Evolutionary conservation across 1,284 basidiomycete species (phyloP), one percentile per base, ranked within the genome.

Genomic region (Ustanciosporium gigantosporum): DNA sequence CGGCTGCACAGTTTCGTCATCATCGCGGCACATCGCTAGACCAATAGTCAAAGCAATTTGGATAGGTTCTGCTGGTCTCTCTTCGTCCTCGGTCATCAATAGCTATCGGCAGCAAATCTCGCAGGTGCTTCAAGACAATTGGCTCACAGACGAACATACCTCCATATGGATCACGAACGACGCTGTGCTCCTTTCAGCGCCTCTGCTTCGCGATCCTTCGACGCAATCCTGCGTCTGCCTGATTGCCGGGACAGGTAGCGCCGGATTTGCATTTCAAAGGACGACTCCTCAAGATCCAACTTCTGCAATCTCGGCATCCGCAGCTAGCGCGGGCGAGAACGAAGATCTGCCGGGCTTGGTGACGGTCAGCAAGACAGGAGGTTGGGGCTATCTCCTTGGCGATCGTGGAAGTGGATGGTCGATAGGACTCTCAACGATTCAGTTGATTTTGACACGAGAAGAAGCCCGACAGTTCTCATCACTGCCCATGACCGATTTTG

Each of bases 151-250:
- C 31, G 49, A 64, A 9, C 25, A 34, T 3, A 59, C 61, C 11
- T 36, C 46, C 20, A 56, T 65, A 20, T 65, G 61, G 61, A 59
- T 65, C 50, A 59, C 55, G 29, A 65, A 65, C 27, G 61, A 65
- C 27, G 61, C 61, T 3, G 61, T 65, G 1, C 25, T 65, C 13
- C 44, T 65, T 3, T 51, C 55, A 0, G 52, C 61, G n/a, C 61
- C 56, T 7, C 58, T 65, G 61, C 24, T 65, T 24, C 21, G 55
- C 9, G 56, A 65, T 27, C 36, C 41, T 9, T 37, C 35, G 21
- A 55, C 51, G 0, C 49, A 55, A 21, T 43, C 42, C 15, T 57
- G 55, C 17, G 61, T 65, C 17, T 65, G 61, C 38, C 35, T 65
- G 21, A 56, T 65, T n/a, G 61, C 61, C 0, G 61, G 61, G 8